Evolutionary conservation across 208 protist genomes (phyloP).

Genomic region (Borovskyia barvae): DNA sequence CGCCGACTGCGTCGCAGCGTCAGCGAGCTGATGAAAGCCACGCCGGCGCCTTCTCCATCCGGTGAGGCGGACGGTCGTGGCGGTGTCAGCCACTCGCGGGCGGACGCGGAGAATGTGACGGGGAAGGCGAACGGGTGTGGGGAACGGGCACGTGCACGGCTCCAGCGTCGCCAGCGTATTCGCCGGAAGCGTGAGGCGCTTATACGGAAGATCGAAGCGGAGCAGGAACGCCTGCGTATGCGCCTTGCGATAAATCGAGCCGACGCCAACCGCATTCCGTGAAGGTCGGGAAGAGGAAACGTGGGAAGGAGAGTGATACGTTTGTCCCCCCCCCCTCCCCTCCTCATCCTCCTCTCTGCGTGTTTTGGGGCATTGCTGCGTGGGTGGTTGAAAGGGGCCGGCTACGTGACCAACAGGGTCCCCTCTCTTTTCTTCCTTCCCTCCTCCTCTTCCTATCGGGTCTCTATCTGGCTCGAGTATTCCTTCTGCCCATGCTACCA

Average conservation of each 20-base stretch:
- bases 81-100: too few relatives aligned
- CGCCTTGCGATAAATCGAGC: constrained; percentile 45
- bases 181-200: constrained; percentile 37
- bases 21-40: constrained; percentile 27
- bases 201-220: constrained; percentile 65
- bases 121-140: constrained; percentile 8
- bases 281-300: background rate
- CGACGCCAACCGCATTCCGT: constrained; percentile 32
- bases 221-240: constrained; percentile 77
- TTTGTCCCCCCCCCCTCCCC: background rate
- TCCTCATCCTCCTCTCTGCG: background rate
- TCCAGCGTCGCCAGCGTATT: constrained; percentile 16
- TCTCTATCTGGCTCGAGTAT: too few relatives aligned
- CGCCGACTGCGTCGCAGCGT: constrained; percentile 48
- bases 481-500: too few relatives aligned
- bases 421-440: too few relatives aligned
- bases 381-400: background rate
- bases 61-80: too few relatives aligned
- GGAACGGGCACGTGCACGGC: constrained; percentile 5
- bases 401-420: too few relatives aligned
- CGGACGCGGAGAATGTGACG: constrained; percentile 1
- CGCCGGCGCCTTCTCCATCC: background rate
- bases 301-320: background rate
- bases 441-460: too few relatives aligned
- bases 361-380: background rate